Evolutionary conservation across 768 basidiomycete species (phyloP), one percentile per base, ranked within the genome.

Genomic region (Collybiopsis luxurians): DNA sequence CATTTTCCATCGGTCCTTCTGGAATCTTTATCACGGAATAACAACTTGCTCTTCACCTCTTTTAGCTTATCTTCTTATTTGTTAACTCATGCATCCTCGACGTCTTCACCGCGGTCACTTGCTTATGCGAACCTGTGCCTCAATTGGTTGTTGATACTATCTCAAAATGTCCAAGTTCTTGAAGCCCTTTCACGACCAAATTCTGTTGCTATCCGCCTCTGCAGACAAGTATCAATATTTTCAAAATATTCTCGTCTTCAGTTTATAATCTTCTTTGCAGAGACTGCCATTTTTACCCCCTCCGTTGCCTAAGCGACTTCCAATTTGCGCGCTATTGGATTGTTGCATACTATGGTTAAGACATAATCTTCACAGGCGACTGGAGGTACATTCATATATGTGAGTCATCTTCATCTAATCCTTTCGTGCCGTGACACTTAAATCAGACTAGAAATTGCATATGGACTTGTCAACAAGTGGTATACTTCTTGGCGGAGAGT

Each of bases 271-370:
- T 50, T 30, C 10, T 47, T 28, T 24, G 38, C 44, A 84, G 86
- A 79, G 81, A 57, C 53, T 77, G 24, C 87, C 87, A 11, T 63
- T 74, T 13, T 71, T 88, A 39, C 78, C 85, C 1, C 54, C 66
- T 11, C 63, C 74, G 7, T 64, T 67, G 1, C 54, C 73, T 4
- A 69, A 73, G 9, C 72, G 78, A 49, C 73, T 83, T 1, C 78
- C 79, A 1, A 59, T 86, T 24, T 84, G 83, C 61, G 79, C 84
- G 2, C 55, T 89, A 23, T 63, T 89, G n/a, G 86, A 89, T 65
- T 87, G 83, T 56, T 85, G 83, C 61, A 75, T 85, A 5, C 72
- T 89, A 13, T 89, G 86, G 85, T 67, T 88, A 26, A 81, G 85
- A 17, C 87, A 90, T 61, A 88, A 87, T 63, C 69, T 89, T 28